Conservation (phyloP, 2,329 filamentous ascomycete species). For the Fusarium kyushuense region DNA sequence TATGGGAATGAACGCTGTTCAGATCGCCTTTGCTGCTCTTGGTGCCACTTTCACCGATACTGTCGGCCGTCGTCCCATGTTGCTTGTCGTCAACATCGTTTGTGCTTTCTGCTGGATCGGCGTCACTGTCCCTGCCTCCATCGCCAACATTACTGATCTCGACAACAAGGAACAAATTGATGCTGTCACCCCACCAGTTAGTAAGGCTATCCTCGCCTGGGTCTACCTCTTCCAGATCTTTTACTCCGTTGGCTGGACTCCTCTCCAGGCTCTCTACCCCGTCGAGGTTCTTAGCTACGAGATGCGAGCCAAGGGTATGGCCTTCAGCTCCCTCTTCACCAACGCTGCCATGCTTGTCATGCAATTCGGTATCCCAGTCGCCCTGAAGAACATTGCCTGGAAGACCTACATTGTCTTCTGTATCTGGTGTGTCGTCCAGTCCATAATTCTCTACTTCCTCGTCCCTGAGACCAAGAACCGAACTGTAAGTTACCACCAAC, state of each 20-base stretch:
- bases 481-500: constrained; percentile 48
- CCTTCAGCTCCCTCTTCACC: constrained; percentile 61
- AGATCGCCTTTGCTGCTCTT: constrained; percentile 61
- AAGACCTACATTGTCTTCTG: constrained; percentile 66
- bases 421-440: constrained; percentile 57
- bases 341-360: constrained; percentile 52
- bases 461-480: constrained; percentile 64
- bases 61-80: constrained; percentile 64
- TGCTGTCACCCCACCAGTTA: constrained; percentile 50
- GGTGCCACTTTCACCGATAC: constrained; percentile 63
- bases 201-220: constrained; percentile 61
- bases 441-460: constrained; percentile 60
- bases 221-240: constrained; percentile 50
- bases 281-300: constrained; percentile 67
- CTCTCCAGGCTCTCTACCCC: constrained; percentile 59
- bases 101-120: constrained; percentile 63
- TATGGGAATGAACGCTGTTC: constrained; percentile 61
- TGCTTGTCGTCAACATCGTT: constrained; percentile 60
- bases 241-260: constrained; percentile 59
- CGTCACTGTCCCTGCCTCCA: constrained; percentile 59
- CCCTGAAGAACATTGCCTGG: constrained; percentile 64
- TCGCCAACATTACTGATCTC: constrained; percentile 50
- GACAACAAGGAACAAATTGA: constrained; percentile 44
- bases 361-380: constrained; percentile 60
- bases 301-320: constrained; percentile 68